Evolutionary conservation across 1,284 basidiomycete genomes (phyloP).

Genomic region (Moesziomyces sp.): DNA sequence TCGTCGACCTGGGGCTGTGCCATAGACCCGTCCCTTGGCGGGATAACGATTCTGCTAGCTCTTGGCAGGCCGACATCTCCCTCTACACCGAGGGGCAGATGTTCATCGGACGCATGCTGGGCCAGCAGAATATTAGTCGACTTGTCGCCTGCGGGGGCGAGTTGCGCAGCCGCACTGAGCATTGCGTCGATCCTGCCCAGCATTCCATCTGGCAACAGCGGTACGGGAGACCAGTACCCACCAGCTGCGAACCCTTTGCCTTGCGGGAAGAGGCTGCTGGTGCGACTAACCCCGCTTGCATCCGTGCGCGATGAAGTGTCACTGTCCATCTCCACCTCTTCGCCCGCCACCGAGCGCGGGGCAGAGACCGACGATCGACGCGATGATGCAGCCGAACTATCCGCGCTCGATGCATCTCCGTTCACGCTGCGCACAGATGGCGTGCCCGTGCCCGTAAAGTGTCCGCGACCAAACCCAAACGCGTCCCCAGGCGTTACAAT

Average conservation of each 20-base stretch:
- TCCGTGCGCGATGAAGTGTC: slow-evolving; percentile 27
- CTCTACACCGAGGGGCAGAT: neutral
- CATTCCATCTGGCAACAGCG: slow-evolving; percentile 51
- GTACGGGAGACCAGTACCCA: slow-evolving; percentile 56
- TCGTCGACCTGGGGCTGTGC: slow-evolving; percentile 11
- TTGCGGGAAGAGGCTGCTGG: slow-evolving; percentile 51
- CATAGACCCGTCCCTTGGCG: slow-evolving; percentile 29
- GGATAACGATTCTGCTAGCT: slow-evolving; percentile 29
- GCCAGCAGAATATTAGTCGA: slow-evolving; percentile 27
- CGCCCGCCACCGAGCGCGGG: slow-evolving; percentile 4
- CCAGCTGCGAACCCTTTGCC: slow-evolving; percentile 59
- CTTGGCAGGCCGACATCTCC: slow-evolving; percentile 1
- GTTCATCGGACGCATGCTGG: slow-evolving; percentile 21
- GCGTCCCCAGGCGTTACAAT: slow-evolving; percentile 74
- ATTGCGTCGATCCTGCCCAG: slow-evolving; percentile 45
- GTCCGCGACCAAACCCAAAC: slow-evolving; percentile 61
- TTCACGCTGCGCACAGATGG: slow-evolving; percentile 48
- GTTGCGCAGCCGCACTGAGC: slow-evolving; percentile 23
- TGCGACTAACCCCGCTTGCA: slow-evolving; percentile 15
- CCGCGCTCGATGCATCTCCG: slow-evolving; percentile 16
- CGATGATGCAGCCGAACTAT: slow-evolving; percentile 14
- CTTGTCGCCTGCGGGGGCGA: slow-evolving; percentile 10
- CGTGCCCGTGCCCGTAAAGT: slow-evolving; percentile 60
- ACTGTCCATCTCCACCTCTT: slow-evolving; percentile 14
- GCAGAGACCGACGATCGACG: slow-evolving; percentile 23